These are phyloP conservation scores for Pulveroboletus frians DNA, from an alignment of 768 basidiomycete species.

Conservation along the genomic window DNA sequence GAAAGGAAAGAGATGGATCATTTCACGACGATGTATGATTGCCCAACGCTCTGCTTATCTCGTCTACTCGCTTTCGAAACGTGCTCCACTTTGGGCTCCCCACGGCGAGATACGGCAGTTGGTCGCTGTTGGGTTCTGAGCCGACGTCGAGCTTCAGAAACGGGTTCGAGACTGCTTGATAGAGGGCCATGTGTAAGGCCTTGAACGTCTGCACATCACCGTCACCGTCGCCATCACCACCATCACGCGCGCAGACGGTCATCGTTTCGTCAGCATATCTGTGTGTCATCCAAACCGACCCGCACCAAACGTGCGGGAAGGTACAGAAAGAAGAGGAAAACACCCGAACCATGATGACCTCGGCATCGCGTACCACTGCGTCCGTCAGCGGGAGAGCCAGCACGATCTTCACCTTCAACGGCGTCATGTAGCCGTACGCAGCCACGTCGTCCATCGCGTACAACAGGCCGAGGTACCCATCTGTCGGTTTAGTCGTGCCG, in stretches of 20 bases:
- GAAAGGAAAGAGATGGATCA: background rate
- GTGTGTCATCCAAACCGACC: background rate
- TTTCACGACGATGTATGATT: conserved; percentile 29
- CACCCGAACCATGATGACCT: conserved; percentile 62
- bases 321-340: background rate
- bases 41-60: conserved; percentile 59
- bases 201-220: conserved; percentile 65
- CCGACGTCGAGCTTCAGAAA: conserved; percentile 65
- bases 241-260: too few relatives aligned
- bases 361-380: conserved; percentile 72
- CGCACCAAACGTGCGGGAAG: too few relatives aligned
- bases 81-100: conserved; percentile 64
- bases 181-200: conserved; percentile 85
- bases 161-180: conserved; percentile 77
- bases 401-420: conserved; percentile 83
- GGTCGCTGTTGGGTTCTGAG: conserved; percentile 45
- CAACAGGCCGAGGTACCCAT: conserved; percentile 80
- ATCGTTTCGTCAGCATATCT: too few relatives aligned
- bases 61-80: conserved; percentile 69
- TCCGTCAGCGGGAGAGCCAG: conserved; percentile 76
- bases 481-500: conserved; percentile 53
- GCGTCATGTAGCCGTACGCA: conserved; percentile 88
- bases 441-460: conserved; percentile 92
- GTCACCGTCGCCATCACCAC: background rate
- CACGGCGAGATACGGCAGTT: conserved; percentile 50